Percentiles rank a stretch among this genome's conserved stretches.
Evolutionary conservation across 129 eudicot species (phyloP).

Genomic region (Calendula officinalis): DNA sequence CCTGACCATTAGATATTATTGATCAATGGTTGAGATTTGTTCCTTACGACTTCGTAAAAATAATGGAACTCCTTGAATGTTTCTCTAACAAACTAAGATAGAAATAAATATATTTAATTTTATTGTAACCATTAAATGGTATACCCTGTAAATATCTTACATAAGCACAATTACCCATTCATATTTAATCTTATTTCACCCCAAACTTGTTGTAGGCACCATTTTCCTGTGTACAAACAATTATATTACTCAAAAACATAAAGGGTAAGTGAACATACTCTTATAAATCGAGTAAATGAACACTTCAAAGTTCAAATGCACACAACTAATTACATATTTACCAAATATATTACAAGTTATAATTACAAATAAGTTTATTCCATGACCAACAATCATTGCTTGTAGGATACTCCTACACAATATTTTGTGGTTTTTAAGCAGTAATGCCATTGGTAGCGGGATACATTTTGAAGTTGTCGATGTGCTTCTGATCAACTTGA

Average conservation of each 20-base stretch:
- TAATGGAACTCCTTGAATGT: no score
- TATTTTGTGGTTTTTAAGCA: slow-evolving; percentile 8
- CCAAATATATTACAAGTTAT: not conserved
- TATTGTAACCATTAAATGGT: no score
- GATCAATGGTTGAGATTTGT: no score
- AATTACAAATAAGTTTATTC: not conserved
- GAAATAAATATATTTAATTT: no score
- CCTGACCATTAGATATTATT: no score
- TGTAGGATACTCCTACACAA: not conserved
- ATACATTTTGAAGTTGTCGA: slow-evolving; percentile 4
- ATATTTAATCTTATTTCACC: no score
- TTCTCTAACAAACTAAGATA: no score
- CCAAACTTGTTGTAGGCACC: no score
- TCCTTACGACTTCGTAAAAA: no score
- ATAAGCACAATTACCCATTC: no score
- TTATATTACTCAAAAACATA: not conserved
- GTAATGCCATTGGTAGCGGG: not conserved
- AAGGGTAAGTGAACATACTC: not conserved
- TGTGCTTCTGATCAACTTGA: slow-evolving; percentile 27
- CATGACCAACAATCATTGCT: not conserved
- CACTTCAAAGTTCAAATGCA: not conserved
- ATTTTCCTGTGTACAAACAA: no score
- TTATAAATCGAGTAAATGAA: not conserved
- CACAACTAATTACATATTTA: not conserved
- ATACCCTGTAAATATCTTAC: no score